Conservation (phyloP, 169 alveolate genomes). For the Plasmodium berghei region DNA sequence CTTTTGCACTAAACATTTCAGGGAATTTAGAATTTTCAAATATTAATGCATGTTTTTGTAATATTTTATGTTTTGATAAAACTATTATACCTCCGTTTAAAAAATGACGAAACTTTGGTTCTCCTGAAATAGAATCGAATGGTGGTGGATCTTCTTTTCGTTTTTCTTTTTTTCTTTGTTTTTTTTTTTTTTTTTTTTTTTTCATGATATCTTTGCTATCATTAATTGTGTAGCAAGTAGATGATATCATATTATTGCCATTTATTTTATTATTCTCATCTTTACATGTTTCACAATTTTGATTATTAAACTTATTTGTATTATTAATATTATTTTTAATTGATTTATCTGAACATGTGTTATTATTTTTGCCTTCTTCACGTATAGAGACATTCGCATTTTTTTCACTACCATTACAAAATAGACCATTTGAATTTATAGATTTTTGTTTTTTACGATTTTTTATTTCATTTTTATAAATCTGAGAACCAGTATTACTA, state of each 20-base stretch:
- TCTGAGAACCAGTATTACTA: no score
- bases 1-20: slow-evolving; percentile 82
- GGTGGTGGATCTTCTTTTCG: slow-evolving; percentile 30
- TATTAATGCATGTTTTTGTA: slow-evolving; percentile 80
- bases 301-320: not conserved
- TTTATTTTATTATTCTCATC: not conserved
- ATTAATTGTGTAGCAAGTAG: no score
- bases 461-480: no score
- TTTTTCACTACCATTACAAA: not conserved
- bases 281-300: not conserved
- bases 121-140: slow-evolving; percentile 79
- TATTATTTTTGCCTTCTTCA: not conserved
- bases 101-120: slow-evolving; percentile 71
- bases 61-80: slow-evolving; percentile 78
- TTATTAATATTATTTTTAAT: not conserved
- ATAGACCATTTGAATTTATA: no score
- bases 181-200: not conserved
- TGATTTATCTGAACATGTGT: not conserved
- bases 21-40: slow-evolving; percentile 76
- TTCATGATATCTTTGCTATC: not conserved
- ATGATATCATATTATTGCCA: not conserved
- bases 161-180: not conserved
- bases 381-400: not conserved
- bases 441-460: no score
- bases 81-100: slow-evolving; percentile 82